Evolutionary conservation across 108 stramenopile species (phyloP), one percentile per base, ranked within the genome.

Genomic region (Cylindrotheca closterium): DNA sequence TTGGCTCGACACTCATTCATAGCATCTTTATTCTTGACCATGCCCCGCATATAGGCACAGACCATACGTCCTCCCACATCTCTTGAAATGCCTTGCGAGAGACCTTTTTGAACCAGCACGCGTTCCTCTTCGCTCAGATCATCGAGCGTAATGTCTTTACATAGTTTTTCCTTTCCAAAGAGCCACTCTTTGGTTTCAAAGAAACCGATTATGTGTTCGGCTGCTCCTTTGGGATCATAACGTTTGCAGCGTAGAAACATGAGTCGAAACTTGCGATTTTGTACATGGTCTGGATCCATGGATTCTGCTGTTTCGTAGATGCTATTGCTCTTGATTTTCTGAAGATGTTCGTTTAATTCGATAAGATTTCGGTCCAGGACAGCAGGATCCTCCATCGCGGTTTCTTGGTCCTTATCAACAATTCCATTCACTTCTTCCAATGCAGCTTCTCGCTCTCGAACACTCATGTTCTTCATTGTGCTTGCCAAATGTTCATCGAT

Each of bases 21-120:
- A 15, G 15, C 7, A 10, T 7, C 7, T 15, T 42, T 42, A 15
- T 10, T 10, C 10, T 15, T 7, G 15, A 7, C 37, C 10, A 42
- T 42, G 15, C 37, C 37, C 7, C 37, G 8, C 1, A 45, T 50
- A 50, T 33, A 21, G 55, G 57, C 48, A n/a, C 47, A 21, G 8
- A 67, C 33, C 47, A 27, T 27, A 12, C 66, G 66, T 18, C 66
- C 66, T 1, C 55, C n/a, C 27, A 55, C 24, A 47, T 67, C 66
- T 7, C 27, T 47, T 19, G 55, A 24, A 19, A 57, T 26, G 1
- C 56, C 28, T 32, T 67, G 66, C 30, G 57, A 28, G 18, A 30
- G 29, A 0, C 66, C 66, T 29, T 10, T 57, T 28, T 48, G 17
- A 3, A 67, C 7, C 27, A 23, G 21, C 33, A 24, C 26, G 2